Evolutionary conservation across 2,329 filamentous ascomycete genomes (phyloP), one percentile per base, ranked within the genome.

Genomic region (Calonectria ilicicola): DNA sequence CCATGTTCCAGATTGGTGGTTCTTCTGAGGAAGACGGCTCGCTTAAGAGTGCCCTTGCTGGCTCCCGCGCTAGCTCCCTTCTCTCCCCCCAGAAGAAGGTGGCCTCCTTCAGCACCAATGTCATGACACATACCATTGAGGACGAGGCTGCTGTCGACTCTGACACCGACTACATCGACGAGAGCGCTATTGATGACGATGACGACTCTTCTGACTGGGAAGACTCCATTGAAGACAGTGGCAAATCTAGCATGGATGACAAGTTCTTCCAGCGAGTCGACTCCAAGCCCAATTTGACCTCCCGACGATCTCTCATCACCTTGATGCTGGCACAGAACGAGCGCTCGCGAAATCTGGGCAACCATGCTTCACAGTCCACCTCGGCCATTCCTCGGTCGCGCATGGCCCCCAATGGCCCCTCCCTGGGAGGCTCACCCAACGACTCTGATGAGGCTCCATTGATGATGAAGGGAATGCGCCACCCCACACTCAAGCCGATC

Each of bases 181-280:
- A 97, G 86, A 96, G 94, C 80, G 95, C 94, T 67, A 96, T 97
- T 69, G 92, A 93, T 65, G 92, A 93, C 65, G 92, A 94, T 67
- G 91, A 92, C n/a, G 89, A 91, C 72, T 88, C 83, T 71, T 91
- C 85, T 62, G 91, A 91, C 67, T 90, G 91, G 87, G 88, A 93
- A 80, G 87, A 90, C 79, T 95, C 93, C 0, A 91, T 94, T 26
- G 94, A 94, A 74, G 94, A 97, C 78, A 97, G 94, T 81, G 94
- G 93, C 70, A 93, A 94, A 77, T 94, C 94, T 1, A 97, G 94
- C 81, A 89, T 95, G 65, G 94, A 97, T 74, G 93, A 97, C 73
- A 92, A 91, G 80, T 88, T 95, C 79, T 99, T 99, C 89, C 92
- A 96, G 83, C 93, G 97, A 10, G 95, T 98, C 62, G 95, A 98